Base-by-base conservation (phyloP, 2,329 filamentous ascomycete genomes). In the Diaporthe eres region DNA sequence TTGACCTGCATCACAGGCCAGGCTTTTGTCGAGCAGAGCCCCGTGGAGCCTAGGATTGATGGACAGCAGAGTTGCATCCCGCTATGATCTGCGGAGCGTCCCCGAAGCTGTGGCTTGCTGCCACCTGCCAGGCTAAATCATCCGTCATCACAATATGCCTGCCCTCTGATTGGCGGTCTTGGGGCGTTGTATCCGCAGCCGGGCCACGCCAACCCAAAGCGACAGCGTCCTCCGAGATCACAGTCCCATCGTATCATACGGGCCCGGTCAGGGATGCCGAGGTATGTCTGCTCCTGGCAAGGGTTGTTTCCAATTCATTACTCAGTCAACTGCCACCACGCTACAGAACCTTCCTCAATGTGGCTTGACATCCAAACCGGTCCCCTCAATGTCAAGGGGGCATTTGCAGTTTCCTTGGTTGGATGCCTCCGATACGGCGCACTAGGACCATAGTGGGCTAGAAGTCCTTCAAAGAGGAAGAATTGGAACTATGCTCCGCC, bases 11-110 rank as follows among this genome's bases (percentile, higher is more conserved):
- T 39, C 65, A 68, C 47, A 53, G 22, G 47, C 47, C 65, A 53
- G 31, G 47, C 22, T 39, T 19, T 19, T 17, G n/a, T 53, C 22
- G 22, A n/a, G n/a, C 44, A 22, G 47, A 22, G 65, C 28, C 28
- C 65, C 65, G 65, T 37, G 65, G 22, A 19, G 13, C 47, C 65
- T 51, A 42, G 47, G 6, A 53, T 49, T 39, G 47, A 39, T 68
- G 65, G 65, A 68, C 34, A 15, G 31, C 31, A 53, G 22, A 25
- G 65, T 68, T 42, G 15, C 65, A 53, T 68, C 65, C 65, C 65
- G 65, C 65, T 68, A 28, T 68, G 47, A 68, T 53, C 65, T 39
- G 15, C 65, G 65, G 65, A 68, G 65, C 65, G 31, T 53, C 65
- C 12, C 65, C 65, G 65, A 68, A 53, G 31, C 31, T 25, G 49